Evolutionary conservation across 352 stramenopile species (phyloP).

Genomic region (Phytophthora constricta): DNA sequence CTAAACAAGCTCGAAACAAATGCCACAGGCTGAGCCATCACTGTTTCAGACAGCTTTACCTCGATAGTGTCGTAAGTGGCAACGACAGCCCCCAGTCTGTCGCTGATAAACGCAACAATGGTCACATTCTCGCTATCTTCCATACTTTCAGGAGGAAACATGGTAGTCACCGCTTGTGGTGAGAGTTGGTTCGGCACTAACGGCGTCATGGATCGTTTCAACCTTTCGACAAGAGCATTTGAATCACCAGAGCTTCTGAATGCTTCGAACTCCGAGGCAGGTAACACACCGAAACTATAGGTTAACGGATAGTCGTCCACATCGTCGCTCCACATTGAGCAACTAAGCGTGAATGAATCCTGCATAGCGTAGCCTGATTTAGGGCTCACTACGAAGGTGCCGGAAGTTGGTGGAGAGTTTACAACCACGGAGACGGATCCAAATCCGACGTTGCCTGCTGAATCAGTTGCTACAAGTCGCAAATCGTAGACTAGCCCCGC

Average conservation of each 20-base stretch:
- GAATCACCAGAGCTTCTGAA: slow-evolving; percentile 17
- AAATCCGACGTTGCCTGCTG: slow-evolving; percentile 63
- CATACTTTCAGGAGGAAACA: slow-evolving; percentile 48
- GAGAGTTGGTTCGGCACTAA: slow-evolving; percentile 49
- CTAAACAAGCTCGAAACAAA: slow-evolving; percentile 52
- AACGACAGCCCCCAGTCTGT: slow-evolving; percentile 46
- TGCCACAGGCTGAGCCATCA: slow-evolving; percentile 38
- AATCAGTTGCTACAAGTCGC: slow-evolving; percentile 59
- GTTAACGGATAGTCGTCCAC: slow-evolving; percentile 57
- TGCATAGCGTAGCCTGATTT: slow-evolving; percentile 55
- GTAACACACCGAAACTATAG: slow-evolving; percentile 68
- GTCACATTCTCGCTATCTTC: slow-evolving; percentile 47
- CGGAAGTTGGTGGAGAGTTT: slow-evolving; percentile 67
- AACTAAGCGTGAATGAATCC: slow-evolving; percentile 60
- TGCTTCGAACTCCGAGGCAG: slow-evolving; percentile 34
- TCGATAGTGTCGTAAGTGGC: slow-evolving; percentile 47
- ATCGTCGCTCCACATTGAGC: slow-evolving; percentile 70
- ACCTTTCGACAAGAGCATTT: slow-evolving; percentile 24
- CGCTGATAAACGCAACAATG: slow-evolving; percentile 62
- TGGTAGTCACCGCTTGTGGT: slow-evolving; percentile 39
- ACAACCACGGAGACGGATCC: slow-evolving; percentile 54
- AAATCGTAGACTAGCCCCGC: slow-evolving; percentile 72
- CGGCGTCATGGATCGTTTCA: slow-evolving; percentile 42
- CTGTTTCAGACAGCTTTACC: slow-evolving; percentile 45
- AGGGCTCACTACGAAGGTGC: slow-evolving; percentile 52